Percentiles rank a stretch among this genome's conserved stretches.
phyloP scores from a whole-genome alignment of 2,329 filamentous ascomycete genomes.

The Colletotrichum nymphaeae region DNA sequence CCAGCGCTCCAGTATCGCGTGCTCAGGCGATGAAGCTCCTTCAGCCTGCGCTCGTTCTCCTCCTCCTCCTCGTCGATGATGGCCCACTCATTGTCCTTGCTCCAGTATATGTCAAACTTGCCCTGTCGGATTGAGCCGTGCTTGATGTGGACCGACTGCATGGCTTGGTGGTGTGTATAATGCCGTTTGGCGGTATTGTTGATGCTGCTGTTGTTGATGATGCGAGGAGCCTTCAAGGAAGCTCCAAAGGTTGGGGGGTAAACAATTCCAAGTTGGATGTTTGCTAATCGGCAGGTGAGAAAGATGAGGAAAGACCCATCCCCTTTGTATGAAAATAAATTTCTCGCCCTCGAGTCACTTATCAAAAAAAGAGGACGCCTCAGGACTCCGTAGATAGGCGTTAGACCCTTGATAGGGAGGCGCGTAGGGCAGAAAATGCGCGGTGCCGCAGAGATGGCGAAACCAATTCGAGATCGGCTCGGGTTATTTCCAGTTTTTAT shows the following conservation, averaged over 20 bases:
- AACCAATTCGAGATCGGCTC: conserved; percentile 7
- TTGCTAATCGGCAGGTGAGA: neutral
- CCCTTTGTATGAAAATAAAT: neutral
- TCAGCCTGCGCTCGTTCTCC: conserved; percentile 14
- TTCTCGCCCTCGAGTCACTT: neutral
- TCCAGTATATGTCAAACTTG: conserved; percentile 17
- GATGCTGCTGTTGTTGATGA: neutral
- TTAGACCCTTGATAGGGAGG: neutral
- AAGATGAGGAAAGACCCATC: neutral
- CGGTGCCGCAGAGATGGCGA: neutral
- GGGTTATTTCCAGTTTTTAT: conserved; percentile 15
- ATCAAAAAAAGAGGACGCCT: neutral
- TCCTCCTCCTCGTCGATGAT: conserved; percentile 35
- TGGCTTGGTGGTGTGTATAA: neutral
- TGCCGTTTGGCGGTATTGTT: neutral
- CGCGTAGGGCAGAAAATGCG: neutral
- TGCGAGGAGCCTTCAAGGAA: neutral
- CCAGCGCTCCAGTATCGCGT: conserved; percentile 16
- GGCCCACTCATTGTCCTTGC: conserved; percentile 35
- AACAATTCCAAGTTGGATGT: neutral
- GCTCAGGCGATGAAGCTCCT: conserved; percentile 3
- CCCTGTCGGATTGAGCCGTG: conserved; percentile 12
- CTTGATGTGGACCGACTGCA: conserved; percentile 10
- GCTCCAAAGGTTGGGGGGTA: neutral
- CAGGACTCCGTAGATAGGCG: neutral